Evolutionary conservation across 176 grass and related monocot species (phyloP), one percentile per base, ranked within the genome.

Genomic region (Oryza nivara): DNA sequence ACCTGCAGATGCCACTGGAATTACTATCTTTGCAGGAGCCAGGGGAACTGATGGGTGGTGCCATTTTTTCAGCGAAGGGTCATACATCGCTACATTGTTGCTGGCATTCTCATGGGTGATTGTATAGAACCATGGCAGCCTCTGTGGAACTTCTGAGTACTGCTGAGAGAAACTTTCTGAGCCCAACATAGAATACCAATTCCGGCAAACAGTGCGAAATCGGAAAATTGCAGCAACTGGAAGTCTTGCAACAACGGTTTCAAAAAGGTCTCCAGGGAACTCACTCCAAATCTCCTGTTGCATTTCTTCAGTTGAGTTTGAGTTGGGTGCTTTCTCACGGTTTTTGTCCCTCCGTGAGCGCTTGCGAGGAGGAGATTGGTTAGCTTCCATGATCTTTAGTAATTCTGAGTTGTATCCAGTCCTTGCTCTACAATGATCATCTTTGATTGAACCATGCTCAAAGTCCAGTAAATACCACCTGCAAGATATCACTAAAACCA

Each of bases 1-100:
- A 79, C 97, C 97, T 63, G 89, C 89, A 66, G 97, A 96, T 74
- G 97, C 93, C 82, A 96, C 97, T 32, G 97, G 97, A 76, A 96
- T 90, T 79, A 92, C 88, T 73, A 96, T 88, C 2, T 92, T 94
- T 41, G 88, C 65, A 80, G 89, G 94, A 78, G 88, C 86, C 8
- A 96, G 73, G 17, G 93, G 82, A 83, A 86, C 80, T 68, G 83
- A 88, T 45, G 86, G 75, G 58, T 93, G 76, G 85, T 99, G 92
- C 97, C 97, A 99, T 88, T 99, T 99, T 56, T 81, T 84, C 38
- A 76, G 20, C 19, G 76, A 94, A 72, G 97, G 93, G 40, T 99
- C 88, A 65, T 94, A 99, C 79, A 99, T 89, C 46, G 90, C 88
- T 84, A 92, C 86, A 78, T 86, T 90, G 49, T 88, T 92, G 68